Conservation (phyloP, 2,329 filamentous ascomycete genomes). For the Clarireedia monteithiana region DNA sequence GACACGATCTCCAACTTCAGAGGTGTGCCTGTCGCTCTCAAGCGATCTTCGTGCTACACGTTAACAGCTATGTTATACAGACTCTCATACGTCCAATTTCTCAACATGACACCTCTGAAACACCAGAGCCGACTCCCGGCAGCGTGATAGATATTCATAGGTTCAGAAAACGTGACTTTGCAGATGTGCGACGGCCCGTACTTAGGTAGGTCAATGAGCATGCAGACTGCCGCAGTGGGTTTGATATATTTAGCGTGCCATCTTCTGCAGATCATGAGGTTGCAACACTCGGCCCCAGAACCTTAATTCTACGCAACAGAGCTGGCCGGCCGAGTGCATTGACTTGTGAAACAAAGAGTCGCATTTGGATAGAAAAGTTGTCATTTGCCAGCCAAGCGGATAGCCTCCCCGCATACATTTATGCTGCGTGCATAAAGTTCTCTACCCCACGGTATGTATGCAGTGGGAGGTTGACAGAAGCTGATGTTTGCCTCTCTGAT, state of each 20-base stretch:
- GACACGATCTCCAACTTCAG: neutral
- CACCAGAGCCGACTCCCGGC: neutral
- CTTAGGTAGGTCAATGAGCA: neutral
- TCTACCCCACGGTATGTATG: neutral
- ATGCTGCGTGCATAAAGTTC: neutral
- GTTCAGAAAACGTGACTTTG: neutral
- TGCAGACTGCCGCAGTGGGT: neutral
- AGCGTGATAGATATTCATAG: neutral
- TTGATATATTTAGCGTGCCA: neutral
- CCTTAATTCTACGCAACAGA: neutral
- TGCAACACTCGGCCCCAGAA: neutral
- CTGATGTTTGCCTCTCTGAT: neutral
- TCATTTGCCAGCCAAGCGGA: neutral
- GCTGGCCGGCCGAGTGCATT: neutral
- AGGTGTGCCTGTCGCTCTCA: neutral
- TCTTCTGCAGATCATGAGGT: neutral
- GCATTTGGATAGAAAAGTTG: neutral
- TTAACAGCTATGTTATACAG: neutral
- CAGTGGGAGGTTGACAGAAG: neutral
- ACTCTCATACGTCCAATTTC: neutral
- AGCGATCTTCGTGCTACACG: neutral
- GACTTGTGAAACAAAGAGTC: neutral
- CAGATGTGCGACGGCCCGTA: neutral
- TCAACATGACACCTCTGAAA: neutral
- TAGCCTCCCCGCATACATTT: constrained; percentile 1